Evolutionary conservation across 2,329 filamentous ascomycete species (phyloP).

Genomic region (Alternaria angustiovoidea): DNA sequence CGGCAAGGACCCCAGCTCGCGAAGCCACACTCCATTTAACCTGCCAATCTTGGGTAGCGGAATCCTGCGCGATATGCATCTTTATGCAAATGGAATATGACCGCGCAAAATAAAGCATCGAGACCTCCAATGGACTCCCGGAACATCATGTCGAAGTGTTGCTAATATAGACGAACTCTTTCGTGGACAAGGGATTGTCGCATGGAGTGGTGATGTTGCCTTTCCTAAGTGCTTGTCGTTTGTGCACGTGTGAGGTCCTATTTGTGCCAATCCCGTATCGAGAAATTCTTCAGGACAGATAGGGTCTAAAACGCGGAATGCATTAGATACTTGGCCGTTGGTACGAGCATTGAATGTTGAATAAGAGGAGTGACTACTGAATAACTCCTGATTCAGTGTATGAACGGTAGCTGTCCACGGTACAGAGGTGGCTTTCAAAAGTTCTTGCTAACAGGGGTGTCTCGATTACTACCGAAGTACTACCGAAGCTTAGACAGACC

Average conservation of each 20-base stretch:
- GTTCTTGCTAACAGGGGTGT: too few relatives aligned
- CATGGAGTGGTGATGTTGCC: neutral
- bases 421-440: too few relatives aligned
- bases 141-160: neutral
- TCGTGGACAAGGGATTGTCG: neutral
- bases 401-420: neutral
- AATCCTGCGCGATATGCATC: conserved; percentile 5
- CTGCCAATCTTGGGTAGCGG: conserved; percentile 11
- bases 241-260: neutral
- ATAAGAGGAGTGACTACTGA: neutral
- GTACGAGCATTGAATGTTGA: neutral
- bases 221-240: neutral
- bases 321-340: neutral
- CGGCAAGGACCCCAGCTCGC: neutral
- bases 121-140: neutral
- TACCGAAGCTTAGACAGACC: too few relatives aligned
- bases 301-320: neutral
- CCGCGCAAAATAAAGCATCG: neutral
- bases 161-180: neutral
- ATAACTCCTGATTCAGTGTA: neutral
- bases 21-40: neutral
- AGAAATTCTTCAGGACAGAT: neutral
- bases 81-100: conserved; percentile 4
- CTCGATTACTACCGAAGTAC: too few relatives aligned
- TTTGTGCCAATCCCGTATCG: neutral